Conservation (phyloP, 164 flowering plant species). For the Brasenia schreberi region DNA sequence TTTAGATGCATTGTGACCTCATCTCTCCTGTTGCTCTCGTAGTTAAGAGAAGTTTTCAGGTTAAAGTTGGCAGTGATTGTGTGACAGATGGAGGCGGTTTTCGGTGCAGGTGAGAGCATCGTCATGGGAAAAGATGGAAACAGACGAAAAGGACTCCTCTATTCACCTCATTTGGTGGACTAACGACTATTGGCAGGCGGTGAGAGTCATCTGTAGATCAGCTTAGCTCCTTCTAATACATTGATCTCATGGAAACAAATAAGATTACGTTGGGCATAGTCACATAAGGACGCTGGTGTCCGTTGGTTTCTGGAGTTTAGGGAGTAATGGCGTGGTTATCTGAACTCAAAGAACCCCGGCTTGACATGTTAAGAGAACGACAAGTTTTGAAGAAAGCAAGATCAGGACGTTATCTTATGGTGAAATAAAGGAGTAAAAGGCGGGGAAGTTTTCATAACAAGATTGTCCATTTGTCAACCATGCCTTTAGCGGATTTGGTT, state of each 20-base stretch:
- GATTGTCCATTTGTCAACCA: too few species aligned
- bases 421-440: too few species aligned
- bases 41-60: too few species aligned
- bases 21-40: too few species aligned
- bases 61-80: too few species aligned
- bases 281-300: neutral
- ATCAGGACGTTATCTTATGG: neutral
- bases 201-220: neutral
- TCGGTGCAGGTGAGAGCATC: too few species aligned
- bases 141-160: neutral
- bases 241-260: neutral
- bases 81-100: too few species aligned
- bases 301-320: neutral
- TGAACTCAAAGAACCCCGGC: neutral
- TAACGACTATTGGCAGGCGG: neutral
- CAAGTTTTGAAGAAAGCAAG: neutral
- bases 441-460: too few species aligned
- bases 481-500: too few species aligned
- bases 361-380: neutral
- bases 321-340: neutral
- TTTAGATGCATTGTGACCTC: too few species aligned
- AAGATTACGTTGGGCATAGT: neutral
- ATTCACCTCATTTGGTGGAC: neutral
- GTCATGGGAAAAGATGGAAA: neutral
- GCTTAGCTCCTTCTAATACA: neutral